Conservation (phyloP, 129 eudicot genomes). For the Kitagawia praeruptora region DNA sequence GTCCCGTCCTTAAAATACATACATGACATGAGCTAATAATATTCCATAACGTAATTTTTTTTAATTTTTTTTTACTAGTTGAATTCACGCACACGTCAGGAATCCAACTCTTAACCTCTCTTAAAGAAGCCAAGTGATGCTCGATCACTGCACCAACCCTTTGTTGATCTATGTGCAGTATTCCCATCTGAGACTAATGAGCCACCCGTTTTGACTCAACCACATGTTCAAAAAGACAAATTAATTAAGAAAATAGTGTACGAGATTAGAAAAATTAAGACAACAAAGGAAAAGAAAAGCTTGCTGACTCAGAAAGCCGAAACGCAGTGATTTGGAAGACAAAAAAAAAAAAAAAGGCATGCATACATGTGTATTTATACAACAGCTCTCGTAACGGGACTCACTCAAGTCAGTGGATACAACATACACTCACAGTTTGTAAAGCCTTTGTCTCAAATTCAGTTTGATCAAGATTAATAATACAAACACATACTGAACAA, state of each 20-base stretch:
- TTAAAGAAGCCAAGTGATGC: no score
- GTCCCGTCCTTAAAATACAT: no score
- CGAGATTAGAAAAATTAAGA: neutral
- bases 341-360: neutral
- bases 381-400: neutral
- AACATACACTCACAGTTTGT: neutral
- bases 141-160: no score
- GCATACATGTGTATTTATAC: neutral
- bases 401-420: neutral
- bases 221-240: neutral
- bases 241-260: neutral
- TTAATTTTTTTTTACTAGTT: no score
- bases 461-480: neutral
- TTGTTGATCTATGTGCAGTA: no score
- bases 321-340: neutral
- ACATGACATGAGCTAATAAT: no score
- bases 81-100: no score
- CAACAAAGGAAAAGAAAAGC: neutral
- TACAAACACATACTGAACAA: neutral
- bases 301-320: neutral
- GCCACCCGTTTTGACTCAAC: neutral
- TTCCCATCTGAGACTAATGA: neutral
- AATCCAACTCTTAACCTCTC: no score
- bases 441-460: neutral
- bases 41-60: no score